Base-by-base conservation (phyloP, 2,329 filamentous ascomycete genomes). In the Hypomyces rosellus region DNA sequence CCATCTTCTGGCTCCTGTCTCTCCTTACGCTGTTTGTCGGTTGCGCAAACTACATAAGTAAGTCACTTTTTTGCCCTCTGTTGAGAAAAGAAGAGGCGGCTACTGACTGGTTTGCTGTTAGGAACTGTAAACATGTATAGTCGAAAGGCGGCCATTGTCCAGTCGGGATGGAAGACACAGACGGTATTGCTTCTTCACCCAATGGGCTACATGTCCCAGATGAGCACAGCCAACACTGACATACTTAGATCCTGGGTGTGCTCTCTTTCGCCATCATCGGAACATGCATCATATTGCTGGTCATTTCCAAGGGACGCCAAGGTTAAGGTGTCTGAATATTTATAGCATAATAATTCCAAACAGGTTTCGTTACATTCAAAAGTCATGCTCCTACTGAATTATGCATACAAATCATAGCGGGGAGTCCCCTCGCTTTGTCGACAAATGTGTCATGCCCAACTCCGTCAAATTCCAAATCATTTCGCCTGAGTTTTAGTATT, bases 141-240 rank as follows among this genome's bases (percentile, higher is more conserved):
- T 59, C 76, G 80, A 37, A 82, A 84, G 57, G 77, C 78, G 22
- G 93, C 93, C 0, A 78, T 97, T 55, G 93, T 99, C 37, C 93
- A 99, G 72, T 87, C 84, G 30, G 93, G 93, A 1, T 93, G 88
- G 86, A 92, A 89, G 69, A 97, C 93, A 36, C 91, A 97, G 65
- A 68, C 85, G 39, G 87, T 95, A 62, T 20, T 20, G 5, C 20
- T 3, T 20, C 20, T 20, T 20, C 20, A 20, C 20, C 20, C 20
- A 20, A 5, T 20, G 20, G 20, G 20, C 20, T 3, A 5, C 20
- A 20, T 20, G 5, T 20, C 20, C 20, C 20, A 20, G 20, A 14
- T 9, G 34, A n/a, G 5, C 0, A 13, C 38, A 40, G 16, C 14
- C 12, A 16, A n/a, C 34, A 42, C 46, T 34, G 9, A 20, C 11